phyloP scores from a whole-genome alignment of 2,329 filamentous ascomycete genomes.

The Arthrobotrys entomopaga region DNA sequence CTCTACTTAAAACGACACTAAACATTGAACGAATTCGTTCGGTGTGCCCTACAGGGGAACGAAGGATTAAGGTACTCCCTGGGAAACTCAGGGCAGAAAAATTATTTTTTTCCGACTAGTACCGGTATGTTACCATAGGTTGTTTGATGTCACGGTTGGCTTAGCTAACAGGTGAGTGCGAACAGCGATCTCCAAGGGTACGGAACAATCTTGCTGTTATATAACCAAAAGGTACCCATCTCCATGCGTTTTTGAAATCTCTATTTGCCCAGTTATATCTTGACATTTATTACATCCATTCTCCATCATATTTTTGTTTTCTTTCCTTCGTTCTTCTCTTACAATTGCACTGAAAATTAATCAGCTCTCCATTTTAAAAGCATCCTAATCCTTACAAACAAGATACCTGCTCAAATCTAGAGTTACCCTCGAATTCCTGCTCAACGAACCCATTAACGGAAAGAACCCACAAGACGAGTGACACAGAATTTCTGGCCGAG shows the following conservation, averaged over 20 bases:
- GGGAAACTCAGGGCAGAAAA: conserved; percentile 11
- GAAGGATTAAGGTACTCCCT: neutral
- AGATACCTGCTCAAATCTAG: conserved; percentile 43
- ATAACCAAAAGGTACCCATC: conserved; percentile 48
- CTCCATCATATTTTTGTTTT: conserved; percentile 7
- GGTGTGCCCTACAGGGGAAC: conserved; percentile 42
- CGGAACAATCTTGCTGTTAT: conserved; percentile 20
- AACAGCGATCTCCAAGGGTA: conserved; percentile 12
- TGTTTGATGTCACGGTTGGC: conserved; percentile 40
- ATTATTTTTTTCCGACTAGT: conserved; percentile 36
- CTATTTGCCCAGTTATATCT: neutral
- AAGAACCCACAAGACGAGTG: neutral
- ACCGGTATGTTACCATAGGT: conserved; percentile 40
- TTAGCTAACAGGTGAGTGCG: conserved; percentile 37
- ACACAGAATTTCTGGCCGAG: conserved; percentile 7
- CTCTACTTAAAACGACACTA: conserved; percentile 36
- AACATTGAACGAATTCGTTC: conserved; percentile 19
- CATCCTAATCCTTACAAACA: conserved; percentile 13
- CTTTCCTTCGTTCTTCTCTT: neutral
- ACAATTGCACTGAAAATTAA: conserved; percentile 8
- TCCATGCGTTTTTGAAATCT: conserved; percentile 10
- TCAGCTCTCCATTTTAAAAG: conserved; percentile 42
- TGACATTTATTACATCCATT: conserved; percentile 12
- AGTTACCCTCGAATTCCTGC: conserved; percentile 46
- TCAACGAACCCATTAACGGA: conserved; percentile 12